phyloP scores from a whole-genome alignment of 2,329 filamentous ascomycete genomes.

The Exophiala lecanii-corni region DNA sequence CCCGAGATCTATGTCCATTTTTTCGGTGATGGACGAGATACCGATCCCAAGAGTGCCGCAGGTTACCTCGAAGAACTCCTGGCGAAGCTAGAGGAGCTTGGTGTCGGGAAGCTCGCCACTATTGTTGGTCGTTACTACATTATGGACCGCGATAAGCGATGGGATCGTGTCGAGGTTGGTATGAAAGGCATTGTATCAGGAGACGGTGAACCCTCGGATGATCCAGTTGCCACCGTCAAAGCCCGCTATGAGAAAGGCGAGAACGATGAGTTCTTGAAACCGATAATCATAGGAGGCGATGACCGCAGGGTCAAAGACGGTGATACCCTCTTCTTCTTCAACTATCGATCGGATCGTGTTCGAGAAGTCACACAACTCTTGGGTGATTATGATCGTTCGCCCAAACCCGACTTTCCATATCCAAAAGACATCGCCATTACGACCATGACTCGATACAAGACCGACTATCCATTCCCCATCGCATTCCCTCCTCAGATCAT shows the following conservation, averaged over 20 bases:
- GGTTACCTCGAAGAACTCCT: constrained; percentile 85
- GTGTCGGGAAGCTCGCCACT: constrained; percentile 81
- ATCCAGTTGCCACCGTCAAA: constrained; percentile 81
- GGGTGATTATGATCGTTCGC: constrained; percentile 86
- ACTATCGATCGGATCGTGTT: constrained; percentile 97
- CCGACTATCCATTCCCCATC: constrained; percentile 83
- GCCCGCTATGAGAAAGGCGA: constrained; percentile 82
- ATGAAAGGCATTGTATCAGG: constrained; percentile 81
- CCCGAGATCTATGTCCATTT: constrained; percentile 97
- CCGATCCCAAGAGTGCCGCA: constrained; percentile 88
- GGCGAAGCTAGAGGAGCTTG: constrained; percentile 75
- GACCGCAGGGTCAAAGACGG: constrained; percentile 83
- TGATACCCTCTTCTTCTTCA: constrained; percentile 99
- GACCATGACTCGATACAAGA: constrained; percentile 99
- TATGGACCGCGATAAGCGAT: constrained; percentile 99
- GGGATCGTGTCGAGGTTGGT: constrained; percentile 88
- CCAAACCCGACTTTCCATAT: constrained; percentile 85
- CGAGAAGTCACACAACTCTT: constrained; percentile 94
- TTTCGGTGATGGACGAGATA: constrained; percentile 96
- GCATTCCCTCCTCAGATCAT: constrained; percentile 94
- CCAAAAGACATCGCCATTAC: constrained; percentile 82
- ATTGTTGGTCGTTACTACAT: constrained; percentile 95
- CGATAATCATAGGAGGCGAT: constrained; percentile 87
- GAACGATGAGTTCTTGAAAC: constrained; percentile 97
- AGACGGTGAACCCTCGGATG: constrained; percentile 78